Evolutionary conservation across 768 basidiomycete genomes (phyloP).

Genomic region (Hericium rajendrae): DNA sequence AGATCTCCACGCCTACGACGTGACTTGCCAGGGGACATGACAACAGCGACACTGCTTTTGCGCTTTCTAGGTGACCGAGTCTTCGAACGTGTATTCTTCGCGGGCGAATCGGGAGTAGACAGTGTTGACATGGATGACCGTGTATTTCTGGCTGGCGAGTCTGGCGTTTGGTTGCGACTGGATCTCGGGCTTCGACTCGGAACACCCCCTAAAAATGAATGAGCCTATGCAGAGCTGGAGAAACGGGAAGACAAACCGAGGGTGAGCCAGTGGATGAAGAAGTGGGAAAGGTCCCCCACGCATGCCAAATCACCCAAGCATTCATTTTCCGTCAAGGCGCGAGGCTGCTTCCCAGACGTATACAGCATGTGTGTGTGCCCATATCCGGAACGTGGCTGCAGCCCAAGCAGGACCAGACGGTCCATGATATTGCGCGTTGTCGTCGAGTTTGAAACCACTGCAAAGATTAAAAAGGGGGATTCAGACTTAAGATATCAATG

Average conservation of each 20-base stretch:
- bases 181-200: background rate
- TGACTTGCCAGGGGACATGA: background rate
- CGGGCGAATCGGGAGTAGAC: background rate
- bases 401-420: background rate
- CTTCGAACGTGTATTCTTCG: background rate
- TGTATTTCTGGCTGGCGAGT: background rate
- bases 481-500: background rate
- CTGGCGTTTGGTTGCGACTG: background rate
- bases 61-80: background rate
- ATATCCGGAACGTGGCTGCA: background rate
- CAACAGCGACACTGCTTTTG: background rate
- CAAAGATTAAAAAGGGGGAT: background rate
- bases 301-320: background rate
- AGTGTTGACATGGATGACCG: background rate
- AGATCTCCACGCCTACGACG: background rate
- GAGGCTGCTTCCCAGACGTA: too few relatives aligned
- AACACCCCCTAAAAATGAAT: background rate
- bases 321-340: background rate
- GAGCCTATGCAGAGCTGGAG: background rate
- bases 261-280: background rate
- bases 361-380: too few relatives aligned
- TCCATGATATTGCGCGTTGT: background rate
- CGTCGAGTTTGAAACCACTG: background rate
- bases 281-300: background rate
- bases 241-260: background rate